phyloP scores from a whole-genome alignment of 2,329 filamentous ascomycete genomes.

The Aspergillus sp. region DNA sequence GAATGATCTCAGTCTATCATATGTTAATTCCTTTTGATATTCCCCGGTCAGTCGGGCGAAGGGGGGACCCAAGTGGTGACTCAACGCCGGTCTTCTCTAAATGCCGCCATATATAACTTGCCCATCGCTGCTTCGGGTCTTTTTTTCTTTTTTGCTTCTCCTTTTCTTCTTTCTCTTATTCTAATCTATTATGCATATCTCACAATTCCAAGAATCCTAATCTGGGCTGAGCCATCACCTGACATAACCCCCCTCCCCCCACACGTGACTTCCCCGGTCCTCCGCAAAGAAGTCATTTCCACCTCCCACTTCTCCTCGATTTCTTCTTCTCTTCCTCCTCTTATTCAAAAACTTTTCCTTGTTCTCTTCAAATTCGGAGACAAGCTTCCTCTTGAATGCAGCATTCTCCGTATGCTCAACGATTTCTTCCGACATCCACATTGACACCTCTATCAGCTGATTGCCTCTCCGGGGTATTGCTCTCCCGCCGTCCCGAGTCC shows the following conservation, averaged over 20 bases:
- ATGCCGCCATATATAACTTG: neutral
- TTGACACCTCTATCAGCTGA: neutral
- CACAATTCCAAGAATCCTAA: neutral
- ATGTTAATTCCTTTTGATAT: neutral
- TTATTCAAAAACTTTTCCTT: neutral
- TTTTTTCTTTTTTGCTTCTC: neutral
- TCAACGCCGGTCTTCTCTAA: neutral
- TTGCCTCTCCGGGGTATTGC: neutral
- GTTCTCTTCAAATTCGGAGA: neutral
- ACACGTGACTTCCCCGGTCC: constrained; percentile 21
- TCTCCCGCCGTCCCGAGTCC: constrained; percentile 15
- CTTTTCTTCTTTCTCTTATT: neutral
- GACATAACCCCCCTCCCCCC: constrained; percentile 13
- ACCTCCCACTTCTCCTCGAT: neutral
- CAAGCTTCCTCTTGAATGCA: no score
- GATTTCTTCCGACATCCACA: neutral
- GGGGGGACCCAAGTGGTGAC: constrained; percentile 16
- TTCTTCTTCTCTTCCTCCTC: neutral
- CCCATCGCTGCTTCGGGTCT: neutral
- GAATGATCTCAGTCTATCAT: no score
- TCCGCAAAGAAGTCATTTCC: constrained; percentile 10
- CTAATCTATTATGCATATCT: neutral
- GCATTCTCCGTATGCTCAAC: no score
- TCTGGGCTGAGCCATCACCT: neutral
- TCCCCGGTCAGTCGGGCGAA: constrained; percentile 19